Percentiles rank a stretch among this genome's conserved stretches.
These are phyloP conservation scores for Dactylorhiza incarnata DNA, from an alignment of 106 monocot genomes.

Conservation along the genomic window DNA sequence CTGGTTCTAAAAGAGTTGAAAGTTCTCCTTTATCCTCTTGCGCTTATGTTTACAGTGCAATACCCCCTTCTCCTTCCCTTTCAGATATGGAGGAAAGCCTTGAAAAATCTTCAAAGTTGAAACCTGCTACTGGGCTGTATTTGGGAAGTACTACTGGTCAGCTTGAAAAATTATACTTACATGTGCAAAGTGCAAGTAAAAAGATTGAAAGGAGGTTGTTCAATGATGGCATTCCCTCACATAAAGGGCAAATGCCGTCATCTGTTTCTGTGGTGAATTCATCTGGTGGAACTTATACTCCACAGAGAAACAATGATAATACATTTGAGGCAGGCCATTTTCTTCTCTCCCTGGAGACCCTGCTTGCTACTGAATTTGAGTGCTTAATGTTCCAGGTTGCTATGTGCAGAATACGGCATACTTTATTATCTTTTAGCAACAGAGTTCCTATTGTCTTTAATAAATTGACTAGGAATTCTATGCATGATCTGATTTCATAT, in stretches of 20 bases:
- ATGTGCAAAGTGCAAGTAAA: conserved; percentile 33
- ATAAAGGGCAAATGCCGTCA: conserved; percentile 29
- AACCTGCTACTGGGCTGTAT: conserved; percentile 8
- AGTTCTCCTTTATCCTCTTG: conserved; percentile 31
- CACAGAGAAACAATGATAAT: conserved; percentile 41
- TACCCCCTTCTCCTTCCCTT: conserved; percentile 36
- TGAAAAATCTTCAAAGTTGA: conserved; percentile 29
- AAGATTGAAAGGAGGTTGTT: conserved; percentile 24
- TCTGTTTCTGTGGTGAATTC: conserved; percentile 35
- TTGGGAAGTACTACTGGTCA: conserved; percentile 12
- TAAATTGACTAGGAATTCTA: conserved; percentile 24
- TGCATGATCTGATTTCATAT: conserved; percentile 23
- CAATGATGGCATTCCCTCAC: conserved; percentile 20
- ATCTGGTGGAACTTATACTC: conserved; percentile 16
- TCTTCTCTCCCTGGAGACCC: conserved; percentile 46
- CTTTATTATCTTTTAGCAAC: conserved; percentile 41
- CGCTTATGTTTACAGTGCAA: conserved; percentile 47
- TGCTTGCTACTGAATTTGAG: conserved; percentile 80
- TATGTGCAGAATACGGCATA: conserved; percentile 81
- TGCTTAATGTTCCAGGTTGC: conserved; percentile 86
- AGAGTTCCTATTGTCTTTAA: conserved; percentile 27
- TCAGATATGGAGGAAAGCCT: conserved; percentile 38
- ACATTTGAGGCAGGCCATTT: conserved; percentile 41
- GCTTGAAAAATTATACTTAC: conserved; percentile 40
- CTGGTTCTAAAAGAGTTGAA: conserved; percentile 60